A percentile compares a stretch with the other conserved stretches of the same genome.
Evolutionary conservation across 176 grass and related monocot genomes (phyloP).

Genomic region (Panicum miliaceum): DNA sequence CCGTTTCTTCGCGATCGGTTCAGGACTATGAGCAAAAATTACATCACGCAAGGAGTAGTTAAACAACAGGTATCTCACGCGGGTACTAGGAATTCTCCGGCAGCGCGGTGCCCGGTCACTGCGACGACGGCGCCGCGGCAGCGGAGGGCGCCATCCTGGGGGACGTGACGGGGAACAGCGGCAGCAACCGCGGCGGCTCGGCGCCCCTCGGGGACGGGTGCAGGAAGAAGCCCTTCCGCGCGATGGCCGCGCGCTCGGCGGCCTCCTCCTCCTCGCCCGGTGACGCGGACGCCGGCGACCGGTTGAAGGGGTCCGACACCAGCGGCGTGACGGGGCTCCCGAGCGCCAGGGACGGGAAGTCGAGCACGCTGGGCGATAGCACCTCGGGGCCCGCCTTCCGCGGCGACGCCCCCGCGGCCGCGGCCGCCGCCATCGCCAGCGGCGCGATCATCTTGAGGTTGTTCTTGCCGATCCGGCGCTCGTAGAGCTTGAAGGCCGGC

Average conservation of each 20-base stretch:
- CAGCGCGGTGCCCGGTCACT: slow-evolving; percentile 19
- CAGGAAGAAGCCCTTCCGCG: slow-evolving; percentile 79
- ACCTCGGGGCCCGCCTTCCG: slow-evolving; percentile 40
- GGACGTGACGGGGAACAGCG: slow-evolving; percentile 87
- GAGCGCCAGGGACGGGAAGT: slow-evolving; percentile 79
- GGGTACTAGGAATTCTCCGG: neutral
- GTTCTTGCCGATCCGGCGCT: slow-evolving; percentile 71
- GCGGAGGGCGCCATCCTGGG: slow-evolving; percentile 50
- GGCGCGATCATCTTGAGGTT: slow-evolving; percentile 85
- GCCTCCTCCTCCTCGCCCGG: slow-evolving; percentile 40
- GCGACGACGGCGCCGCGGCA: slow-evolving; percentile 16
- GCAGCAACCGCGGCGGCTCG: slow-evolving; percentile 77
- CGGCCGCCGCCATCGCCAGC: slow-evolving; percentile 52
- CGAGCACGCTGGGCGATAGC: slow-evolving; percentile 75
- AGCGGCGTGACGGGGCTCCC: slow-evolving; percentile 82
- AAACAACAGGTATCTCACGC: slow-evolving; percentile 9
- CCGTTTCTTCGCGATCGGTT: slow-evolving; percentile 50
- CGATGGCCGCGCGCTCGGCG: slow-evolving; percentile 73
- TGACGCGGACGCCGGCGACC: slow-evolving; percentile 53
- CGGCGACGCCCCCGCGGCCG: slow-evolving; percentile 48
- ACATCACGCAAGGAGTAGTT: slow-evolving; percentile 38
- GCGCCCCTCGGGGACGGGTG: slow-evolving; percentile 73
- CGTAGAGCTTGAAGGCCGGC: slow-evolving; percentile 74
- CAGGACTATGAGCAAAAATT: slow-evolving; percentile 44
- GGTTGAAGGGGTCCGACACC: slow-evolving; percentile 70